Base-by-base conservation (phyloP, 192 early-diverging fungal genomes). In the Backusella tuberculispora region DNA sequence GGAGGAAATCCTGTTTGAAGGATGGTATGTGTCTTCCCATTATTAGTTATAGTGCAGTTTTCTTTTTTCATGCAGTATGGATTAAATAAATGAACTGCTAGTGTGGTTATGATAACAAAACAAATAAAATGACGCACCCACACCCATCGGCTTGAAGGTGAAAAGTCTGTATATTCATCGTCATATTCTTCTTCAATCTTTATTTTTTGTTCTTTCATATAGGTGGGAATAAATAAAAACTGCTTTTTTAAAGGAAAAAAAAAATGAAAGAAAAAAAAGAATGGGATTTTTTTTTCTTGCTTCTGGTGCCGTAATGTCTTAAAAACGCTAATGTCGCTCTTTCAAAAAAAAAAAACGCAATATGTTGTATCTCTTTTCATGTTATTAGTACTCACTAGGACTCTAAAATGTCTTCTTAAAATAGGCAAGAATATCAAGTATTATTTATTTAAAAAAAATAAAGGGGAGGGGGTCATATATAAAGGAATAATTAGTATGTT, bases 1-100 rank as follows among this genome's bases (percentile, higher is more conserved):
- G 73, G 64, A 66, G 73, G 73, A 45, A 74, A 74, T 66, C 73
- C 73, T 4, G 44, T 74, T 19, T 74, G 73, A 9, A 74, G 63
- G 6, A 74, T 63, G 7, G 34, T 48, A 19, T 44, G 44, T 38
- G 63, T n/a, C 37, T 64, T 45, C 63, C 34, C 37, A 12, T 26
- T 38, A 19, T 42, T 67, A 19, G n/a, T 15, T 17, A 53, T 19
- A 53, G n/a, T 21, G 50, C 6, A 21, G 13, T 53, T 19, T 50
- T n/a, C 46, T 17, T n/a, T 43, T 46, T 19, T 38, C 50, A 43
- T 38, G 56, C 15, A 43, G 37, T 44, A 63, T 8, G 21, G 44
- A 73, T 24, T 63, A 29, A 53, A 73, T 64, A 64, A 26, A 15
- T 45, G 53, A 1, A 60, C 53, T 60, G 21, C 24, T 4, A 64